phyloP scores from a whole-genome alignment of 1,139 yeast genomes.

The Suhomyces terraborum region DNA sequence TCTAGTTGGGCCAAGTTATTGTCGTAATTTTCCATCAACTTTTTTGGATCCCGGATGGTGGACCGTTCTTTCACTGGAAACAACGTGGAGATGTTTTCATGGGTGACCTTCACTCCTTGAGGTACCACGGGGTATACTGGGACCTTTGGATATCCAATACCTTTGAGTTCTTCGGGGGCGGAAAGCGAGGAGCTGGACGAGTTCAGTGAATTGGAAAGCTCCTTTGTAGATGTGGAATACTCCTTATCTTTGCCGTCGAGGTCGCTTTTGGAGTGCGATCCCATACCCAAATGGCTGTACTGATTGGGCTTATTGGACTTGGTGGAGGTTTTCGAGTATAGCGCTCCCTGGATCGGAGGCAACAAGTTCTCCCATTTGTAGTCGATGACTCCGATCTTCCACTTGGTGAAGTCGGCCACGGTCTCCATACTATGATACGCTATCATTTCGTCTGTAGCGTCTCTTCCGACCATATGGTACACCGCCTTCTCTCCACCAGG shows the following conservation, averaged over 20 bases:
- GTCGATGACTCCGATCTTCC: conserved; percentile 65
- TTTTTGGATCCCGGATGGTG: conserved; percentile 56
- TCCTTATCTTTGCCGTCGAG: conserved; percentile 15
- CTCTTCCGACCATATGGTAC: conserved; percentile 81
- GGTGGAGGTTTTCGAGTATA: conserved; percentile 31
- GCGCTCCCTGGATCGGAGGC: conserved; percentile 90
- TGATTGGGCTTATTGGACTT: no score
- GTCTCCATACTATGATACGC: conserved; percentile 75
- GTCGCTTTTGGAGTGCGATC: background rate
- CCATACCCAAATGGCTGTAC: no score
- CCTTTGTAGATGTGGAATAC: conserved; percentile 17
- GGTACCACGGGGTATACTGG: conserved; percentile 50
- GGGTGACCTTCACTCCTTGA: conserved; percentile 43
- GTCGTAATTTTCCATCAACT: conserved; percentile 59
- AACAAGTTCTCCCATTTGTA: conserved; percentile 68
- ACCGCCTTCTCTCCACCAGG: conserved; percentile 93
- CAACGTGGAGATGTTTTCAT: conserved; percentile 35
- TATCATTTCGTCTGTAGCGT: conserved; percentile 88
- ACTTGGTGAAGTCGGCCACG: conserved; percentile 48
- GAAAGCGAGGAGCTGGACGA: conserved; percentile 16
- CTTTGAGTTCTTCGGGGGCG: conserved; percentile 17
- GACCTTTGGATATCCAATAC: conserved; percentile 41
- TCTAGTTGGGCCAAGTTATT: conserved; percentile 56
- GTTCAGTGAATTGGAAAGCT: conserved; percentile 17
- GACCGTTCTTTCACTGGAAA: conserved; percentile 36